Percentiles rank a stretch among this genome's conserved stretches.
Conservation (phyloP, 1,284 basidiomycete species). For the Schizopora paradoxa region DNA sequence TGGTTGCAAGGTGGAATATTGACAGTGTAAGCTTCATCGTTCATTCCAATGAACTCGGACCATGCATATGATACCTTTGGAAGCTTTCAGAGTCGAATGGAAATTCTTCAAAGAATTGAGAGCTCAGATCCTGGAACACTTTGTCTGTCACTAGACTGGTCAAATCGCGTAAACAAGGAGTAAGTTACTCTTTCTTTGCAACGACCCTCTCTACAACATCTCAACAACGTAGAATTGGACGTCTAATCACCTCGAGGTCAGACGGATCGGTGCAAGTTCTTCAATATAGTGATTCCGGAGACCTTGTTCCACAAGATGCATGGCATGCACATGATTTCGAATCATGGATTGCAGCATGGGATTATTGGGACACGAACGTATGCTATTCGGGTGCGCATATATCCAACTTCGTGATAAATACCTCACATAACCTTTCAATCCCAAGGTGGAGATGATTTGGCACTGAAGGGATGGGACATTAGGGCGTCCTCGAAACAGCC, state of each 20-base stretch:
- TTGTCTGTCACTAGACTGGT: constrained; percentile 88
- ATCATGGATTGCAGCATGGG: constrained; percentile 91
- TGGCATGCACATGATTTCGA: constrained; percentile 95
- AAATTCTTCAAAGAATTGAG: constrained; percentile 42
- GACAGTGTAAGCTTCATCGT: constrained; percentile 38
- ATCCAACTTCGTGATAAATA: background rate
- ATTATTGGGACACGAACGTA: constrained; percentile 73
- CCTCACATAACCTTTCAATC: background rate
- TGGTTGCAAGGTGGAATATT: constrained; percentile 50
- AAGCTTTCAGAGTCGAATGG: constrained; percentile 43
- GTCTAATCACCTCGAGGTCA: constrained; percentile 78
- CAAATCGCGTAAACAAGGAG: constrained; percentile 48
- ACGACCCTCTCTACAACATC: constrained; percentile 9
- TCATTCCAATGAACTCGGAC: background rate
- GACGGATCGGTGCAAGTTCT: constrained; percentile 68
- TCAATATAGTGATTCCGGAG: constrained; percentile 35
- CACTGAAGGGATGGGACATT: constrained; percentile 88
- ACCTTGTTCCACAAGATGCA: constrained; percentile 40
- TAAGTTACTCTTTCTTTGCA: background rate
- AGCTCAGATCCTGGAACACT: constrained; percentile 57
- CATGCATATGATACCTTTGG: too few relatives aligned
- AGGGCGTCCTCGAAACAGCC: constrained; percentile 61
- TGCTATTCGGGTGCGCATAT: constrained; percentile 73
- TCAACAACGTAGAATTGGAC: constrained; percentile 34
- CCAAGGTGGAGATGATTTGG: constrained; percentile 89